Percentiles rank a stretch among this genome's conserved stretches.
These are phyloP conservation scores for Coemansia sp. DNA, from an alignment of 192 early-diverging fungal genomes.

Conservation along the genomic window DNA sequence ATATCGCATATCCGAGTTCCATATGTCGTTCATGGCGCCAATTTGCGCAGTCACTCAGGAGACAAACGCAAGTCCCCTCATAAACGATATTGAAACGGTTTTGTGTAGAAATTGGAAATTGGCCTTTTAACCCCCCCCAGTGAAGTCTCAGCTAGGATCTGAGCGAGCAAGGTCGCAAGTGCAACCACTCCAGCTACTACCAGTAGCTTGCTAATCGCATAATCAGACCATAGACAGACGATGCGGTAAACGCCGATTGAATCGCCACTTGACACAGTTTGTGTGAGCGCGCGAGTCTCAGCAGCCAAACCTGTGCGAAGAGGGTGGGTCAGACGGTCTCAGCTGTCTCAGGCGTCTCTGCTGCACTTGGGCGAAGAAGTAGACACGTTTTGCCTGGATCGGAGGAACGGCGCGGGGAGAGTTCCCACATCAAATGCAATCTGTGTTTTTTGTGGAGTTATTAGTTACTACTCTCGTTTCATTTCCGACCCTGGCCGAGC, in stretches of 20 bases:
- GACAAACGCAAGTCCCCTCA: too few relatives aligned
- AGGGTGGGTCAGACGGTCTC: slow-evolving; percentile 1
- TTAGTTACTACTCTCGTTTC: slow-evolving; percentile 21
- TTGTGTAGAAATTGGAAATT: too few relatives aligned
- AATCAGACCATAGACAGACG: background rate
- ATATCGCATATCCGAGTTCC: background rate
- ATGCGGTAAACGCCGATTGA: background rate
- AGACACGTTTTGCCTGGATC: slow-evolving; percentile 2
- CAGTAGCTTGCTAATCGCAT: background rate
- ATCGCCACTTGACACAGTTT: background rate
- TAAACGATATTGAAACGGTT: too few relatives aligned
- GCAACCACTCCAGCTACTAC: background rate
- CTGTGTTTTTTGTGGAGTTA: slow-evolving; percentile 3
- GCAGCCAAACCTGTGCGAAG: background rate
- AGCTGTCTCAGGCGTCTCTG: background rate
- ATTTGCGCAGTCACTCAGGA: too few relatives aligned
- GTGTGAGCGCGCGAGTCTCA: background rate
- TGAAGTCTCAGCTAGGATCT: background rate
- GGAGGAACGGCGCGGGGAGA: background rate
- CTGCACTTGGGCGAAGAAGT: background rate
- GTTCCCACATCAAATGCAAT: slow-evolving; percentile 1
- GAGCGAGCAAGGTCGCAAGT: background rate
- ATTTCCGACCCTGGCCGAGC: background rate
- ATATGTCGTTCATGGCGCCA: background rate
- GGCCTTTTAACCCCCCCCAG: background rate